Base-by-base conservation (phyloP, 1,284 basidiomycete genomes). In the Puccinia coronata region DNA sequence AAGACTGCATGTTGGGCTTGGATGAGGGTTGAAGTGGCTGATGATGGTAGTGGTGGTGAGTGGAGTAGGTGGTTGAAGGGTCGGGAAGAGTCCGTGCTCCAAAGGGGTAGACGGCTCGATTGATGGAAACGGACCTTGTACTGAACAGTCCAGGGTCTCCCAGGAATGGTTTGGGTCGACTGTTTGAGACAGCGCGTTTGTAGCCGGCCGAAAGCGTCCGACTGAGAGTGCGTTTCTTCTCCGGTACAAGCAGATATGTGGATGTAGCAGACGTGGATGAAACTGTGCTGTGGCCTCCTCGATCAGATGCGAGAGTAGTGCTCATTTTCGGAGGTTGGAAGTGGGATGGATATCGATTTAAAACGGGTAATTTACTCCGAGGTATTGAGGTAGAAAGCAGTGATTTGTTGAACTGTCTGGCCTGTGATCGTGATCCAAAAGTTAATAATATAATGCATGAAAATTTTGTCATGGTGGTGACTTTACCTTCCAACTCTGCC, bases 341-440 rank as follows among this genome's bases (percentile, higher is more conserved):
- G 23, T 57, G 67, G 25, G 47, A 55, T n/a, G n/a, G 49, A 12
- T 55, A 55, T 70, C 23, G 36, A 18, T 71, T 57, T 36, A 55
- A 70, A 34, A 55, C 53, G 14, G 78, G 69, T 5, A 72, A 43
- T 63, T 41, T 25, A 31, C 51, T 70, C 34, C 23, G 25, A 28
- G 25, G 69, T 12, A 25, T 49, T 23, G 20, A 36, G 28, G 78
- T 18, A 43, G 69, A 70, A 70, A 80, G 47, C 4, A 80, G 55
- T 31, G 78, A 80, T 51, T 80, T 80, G 43, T 80, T 80, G 57
- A 80, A 80, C 43, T 80, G 78, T 25, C 78, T 53, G 49, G 78
- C 78, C 78, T 80, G 28, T 47, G 3, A 28, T 28, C 18, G 3
- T 28, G 6, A 31, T 25, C 49, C 20, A 16, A 61, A 31, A n/a